Evolutionary conservation across 1,284 basidiomycete species (phyloP), one percentile per base, ranked within the genome.

Genomic region (Chalciporus sp.): DNA sequence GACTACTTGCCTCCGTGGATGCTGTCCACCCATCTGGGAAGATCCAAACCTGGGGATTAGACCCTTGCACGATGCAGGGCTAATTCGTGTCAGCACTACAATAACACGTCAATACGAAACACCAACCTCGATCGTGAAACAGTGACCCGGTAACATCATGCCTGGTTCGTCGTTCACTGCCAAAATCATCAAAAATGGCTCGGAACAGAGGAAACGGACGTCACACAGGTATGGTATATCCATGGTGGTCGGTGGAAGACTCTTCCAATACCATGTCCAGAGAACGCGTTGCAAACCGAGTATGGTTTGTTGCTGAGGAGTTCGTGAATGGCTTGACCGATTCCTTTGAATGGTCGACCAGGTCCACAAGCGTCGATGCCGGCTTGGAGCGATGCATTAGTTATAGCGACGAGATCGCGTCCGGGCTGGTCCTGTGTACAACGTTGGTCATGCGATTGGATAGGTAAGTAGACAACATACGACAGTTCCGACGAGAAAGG

Each of bases 11-110:
- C 74, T 89, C 84, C 0, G 92, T 93, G 1, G 89, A 87, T 33
- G 87, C 84, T 3, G 92, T 94, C 93, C 93, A 95, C 28, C 90
- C 92, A 66, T 95, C 93, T 3, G 90, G 90, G 69, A 90, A 94
- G 55, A 92, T 81, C 80, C 85, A 88, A 0, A 83, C 83, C 17
- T 73, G 70, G 0, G 89, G 77, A 52, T 88, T 77, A 1, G 70
- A 71, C 5, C 92, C 92, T 72, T 93, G 88, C 5, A 94, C 79
- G 23, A 95, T 75, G 42, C 80, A 80, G 5, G 93, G 93, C 85
- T 94, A 55, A 9, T 23, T 39, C 16, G n/a, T 1, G 37, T 28
- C 6, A 37, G 19, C 16, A 41, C 31, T 47, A 16, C 16, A 45
- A 41, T 41, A 7, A 7, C 23, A 8, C n/a, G n/a, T n/a, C 35